Conservation (phyloP, 2,329 filamentous ascomycete genomes). For the Xylariaceae sp. region DNA sequence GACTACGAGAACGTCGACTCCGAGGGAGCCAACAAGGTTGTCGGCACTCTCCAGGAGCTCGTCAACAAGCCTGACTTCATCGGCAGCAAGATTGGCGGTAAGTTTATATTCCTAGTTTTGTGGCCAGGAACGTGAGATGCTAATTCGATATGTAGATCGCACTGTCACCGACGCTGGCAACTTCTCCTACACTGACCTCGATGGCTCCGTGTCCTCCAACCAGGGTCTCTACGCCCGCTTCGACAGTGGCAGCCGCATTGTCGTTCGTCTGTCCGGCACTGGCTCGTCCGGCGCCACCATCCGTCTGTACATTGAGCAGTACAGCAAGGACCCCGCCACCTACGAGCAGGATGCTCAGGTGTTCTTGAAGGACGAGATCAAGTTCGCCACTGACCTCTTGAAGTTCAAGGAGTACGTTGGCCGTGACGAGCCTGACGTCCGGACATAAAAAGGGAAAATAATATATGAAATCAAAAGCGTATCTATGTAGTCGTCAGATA, state of each 20-base stretch:
- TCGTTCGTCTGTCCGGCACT: constrained; percentile 90
- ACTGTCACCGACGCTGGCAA: constrained; percentile 88
- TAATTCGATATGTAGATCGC: constrained; percentile 44
- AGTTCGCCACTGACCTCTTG: constrained; percentile 75
- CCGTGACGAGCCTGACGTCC: constrained; percentile 90
- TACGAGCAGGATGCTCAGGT: constrained; percentile 84
- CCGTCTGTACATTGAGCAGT: constrained; percentile 93
- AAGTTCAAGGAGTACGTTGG: constrained; percentile 93
- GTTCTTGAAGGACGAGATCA: constrained; percentile 86
- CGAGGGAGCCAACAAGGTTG: constrained; percentile 85
- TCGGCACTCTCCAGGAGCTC: constrained; percentile 71
- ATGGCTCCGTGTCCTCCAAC: constrained; percentile 90
- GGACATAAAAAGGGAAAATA: constrained; percentile 61
- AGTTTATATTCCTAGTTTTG: background rate
- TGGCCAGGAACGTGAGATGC: background rate
- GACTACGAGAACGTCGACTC: constrained; percentile 96
- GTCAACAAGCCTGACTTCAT: constrained; percentile 71
- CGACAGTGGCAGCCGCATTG: constrained; percentile 88
- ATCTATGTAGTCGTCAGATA: background rate
- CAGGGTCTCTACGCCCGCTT: constrained; percentile 95
- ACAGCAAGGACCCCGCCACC: constrained; percentile 73
- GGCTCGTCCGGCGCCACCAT: constrained; percentile 95
- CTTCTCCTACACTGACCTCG: constrained; percentile 98
- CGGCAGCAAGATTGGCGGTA: constrained; percentile 71
- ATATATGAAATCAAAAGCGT: background rate